Evolutionary conservation across 192 early-diverging fungal species (phyloP).

Genomic region (Coemansia sp.): DNA sequence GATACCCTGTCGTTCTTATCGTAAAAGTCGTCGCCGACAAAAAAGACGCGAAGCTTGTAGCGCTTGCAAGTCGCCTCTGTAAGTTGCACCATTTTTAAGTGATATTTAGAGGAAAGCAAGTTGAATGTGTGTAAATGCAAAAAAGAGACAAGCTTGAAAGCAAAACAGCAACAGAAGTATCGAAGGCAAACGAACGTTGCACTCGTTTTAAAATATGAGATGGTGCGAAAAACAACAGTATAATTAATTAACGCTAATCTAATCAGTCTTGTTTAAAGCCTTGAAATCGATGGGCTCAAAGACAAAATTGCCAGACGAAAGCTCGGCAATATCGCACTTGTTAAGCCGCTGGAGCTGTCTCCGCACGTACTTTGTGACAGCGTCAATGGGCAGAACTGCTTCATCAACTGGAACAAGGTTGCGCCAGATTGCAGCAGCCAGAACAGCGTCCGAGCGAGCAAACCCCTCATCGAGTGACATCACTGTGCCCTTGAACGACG

Average conservation of each 20-base stretch:
- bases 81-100: slow-evolving; percentile 5
- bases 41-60: slow-evolving; percentile 48
- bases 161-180: too few relatives aligned
- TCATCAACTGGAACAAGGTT: slow-evolving; percentile 43
- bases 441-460: slow-evolving; percentile 76
- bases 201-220: too few relatives aligned
- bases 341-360: slow-evolving; percentile 30
- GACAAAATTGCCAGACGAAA: slow-evolving; percentile 27
- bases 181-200: too few relatives aligned
- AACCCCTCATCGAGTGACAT: slow-evolving; percentile 93
- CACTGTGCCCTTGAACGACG: slow-evolving; percentile 82
- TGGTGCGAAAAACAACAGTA: too few relatives aligned
- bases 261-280: too few relatives aligned
- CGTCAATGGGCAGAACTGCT: slow-evolving; percentile 26
- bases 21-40: slow-evolving; percentile 43
- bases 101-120: not conserved
- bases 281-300: slow-evolving; percentile 26
- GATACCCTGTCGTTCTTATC: slow-evolving; percentile 24
- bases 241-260: too few relatives aligned
- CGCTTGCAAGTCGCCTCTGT: slow-evolving; percentile 7
- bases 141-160: not conserved
- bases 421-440: slow-evolving; percentile 88
- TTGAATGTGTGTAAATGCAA: not conserved
- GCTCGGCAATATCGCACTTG: slow-evolving; percentile 11
- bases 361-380: slow-evolving; percentile 25